These are phyloP conservation scores for Gautieria morchelliformis DNA, from an alignment of 768 basidiomycete species.

Conservation along the genomic window DNA sequence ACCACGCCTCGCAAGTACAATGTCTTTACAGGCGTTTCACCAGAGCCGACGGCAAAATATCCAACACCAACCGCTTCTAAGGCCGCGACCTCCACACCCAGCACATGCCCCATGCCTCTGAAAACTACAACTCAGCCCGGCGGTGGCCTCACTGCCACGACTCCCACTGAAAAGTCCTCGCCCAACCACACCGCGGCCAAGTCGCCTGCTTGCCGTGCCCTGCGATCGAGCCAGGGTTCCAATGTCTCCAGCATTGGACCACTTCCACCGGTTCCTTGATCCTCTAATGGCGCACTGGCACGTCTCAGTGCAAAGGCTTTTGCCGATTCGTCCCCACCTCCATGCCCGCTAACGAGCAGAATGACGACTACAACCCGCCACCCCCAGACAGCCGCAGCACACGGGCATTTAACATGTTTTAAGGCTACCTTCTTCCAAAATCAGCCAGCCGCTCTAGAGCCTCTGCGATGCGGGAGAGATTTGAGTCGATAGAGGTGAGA, in stretches of 20 bases:
- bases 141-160: slow-evolving; percentile 11
- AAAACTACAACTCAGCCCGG: slow-evolving; percentile 10
- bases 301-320: slow-evolving; percentile 3
- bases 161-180: not conserved
- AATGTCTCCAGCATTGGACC: slow-evolving; percentile 5
- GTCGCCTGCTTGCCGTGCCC: slow-evolving; percentile 15
- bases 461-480: slow-evolving; percentile 27
- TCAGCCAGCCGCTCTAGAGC: slow-evolving; percentile 26
- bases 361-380: slow-evolving; percentile 19
- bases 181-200: slow-evolving; percentile 13
- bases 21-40: slow-evolving; percentile 18
- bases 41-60: slow-evolving; percentile 13
- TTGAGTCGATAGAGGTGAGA: slow-evolving; percentile 28
- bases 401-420: not conserved
- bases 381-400: too few species aligned
- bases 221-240: slow-evolving; percentile 15
- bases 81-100: not conserved
- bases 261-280: slow-evolving; percentile 7
- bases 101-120: slow-evolving; percentile 9
- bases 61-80: not conserved
- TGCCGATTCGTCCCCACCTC: slow-evolving; percentile 7
- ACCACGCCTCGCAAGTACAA: slow-evolving; percentile 25
- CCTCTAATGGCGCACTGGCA: slow-evolving; percentile 5
- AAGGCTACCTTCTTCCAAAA: not conserved
- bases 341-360: slow-evolving; percentile 14